Evolutionary conservation across 305 asterid species (phyloP).

Genomic region (Coffea humblotiana): DNA sequence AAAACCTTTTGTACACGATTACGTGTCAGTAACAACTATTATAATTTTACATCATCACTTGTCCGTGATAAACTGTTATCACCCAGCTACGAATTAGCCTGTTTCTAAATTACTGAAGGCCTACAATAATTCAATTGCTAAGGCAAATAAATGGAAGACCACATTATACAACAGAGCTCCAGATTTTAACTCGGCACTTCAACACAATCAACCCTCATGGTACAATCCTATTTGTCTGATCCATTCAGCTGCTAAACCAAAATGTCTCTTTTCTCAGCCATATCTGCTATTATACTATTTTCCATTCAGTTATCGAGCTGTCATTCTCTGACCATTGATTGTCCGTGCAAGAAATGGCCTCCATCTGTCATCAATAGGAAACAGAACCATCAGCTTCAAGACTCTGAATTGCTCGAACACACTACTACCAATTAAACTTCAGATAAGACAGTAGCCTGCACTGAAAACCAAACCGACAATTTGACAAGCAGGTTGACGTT

Average conservation of each 20-base stretch:
- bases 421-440: not conserved
- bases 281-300: conserved; percentile 8
- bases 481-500: not conserved
- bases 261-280: conserved; percentile 10
- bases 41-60: conserved; percentile 28
- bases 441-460: not conserved
- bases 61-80: conserved; percentile 18
- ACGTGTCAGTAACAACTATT: conserved; percentile 6
- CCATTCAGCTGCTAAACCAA: conserved; percentile 16
- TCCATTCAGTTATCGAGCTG: not conserved
- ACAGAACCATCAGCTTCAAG: not conserved
- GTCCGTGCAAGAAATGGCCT: conserved; percentile 38
- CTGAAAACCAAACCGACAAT: too few relatives aligned
- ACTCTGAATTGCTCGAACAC: not conserved
- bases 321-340: conserved; percentile 34
- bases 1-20: conserved; percentile 20
- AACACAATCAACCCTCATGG: conserved; percentile 21
- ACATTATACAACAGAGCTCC: conserved; percentile 30
- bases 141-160: conserved; percentile 11
- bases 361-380: conserved; percentile 23
- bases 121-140: conserved; percentile 21
- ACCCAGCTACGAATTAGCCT: conserved; percentile 29
- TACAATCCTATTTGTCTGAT: conserved; percentile 10
- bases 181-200: conserved; percentile 11
- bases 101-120: conserved; percentile 17